Evolutionary conservation across 164 flowering plant species (phyloP), one percentile per base, ranked within the genome.

Genomic region (Malania oleifera): DNA sequence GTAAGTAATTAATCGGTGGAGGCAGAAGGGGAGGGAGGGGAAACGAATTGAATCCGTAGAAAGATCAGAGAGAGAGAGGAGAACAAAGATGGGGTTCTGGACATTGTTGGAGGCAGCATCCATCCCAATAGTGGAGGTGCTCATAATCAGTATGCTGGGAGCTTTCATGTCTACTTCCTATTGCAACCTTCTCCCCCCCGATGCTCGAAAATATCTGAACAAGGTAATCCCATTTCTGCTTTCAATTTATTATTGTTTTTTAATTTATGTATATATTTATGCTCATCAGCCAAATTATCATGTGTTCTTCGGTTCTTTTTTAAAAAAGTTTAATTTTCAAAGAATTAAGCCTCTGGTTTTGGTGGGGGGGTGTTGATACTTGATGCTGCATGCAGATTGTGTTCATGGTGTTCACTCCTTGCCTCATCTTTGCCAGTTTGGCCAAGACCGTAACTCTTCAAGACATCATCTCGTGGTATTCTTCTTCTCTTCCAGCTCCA

Each of bases 321-420:
- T 17, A 17, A 17, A 17, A 1, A 4, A 43, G 5, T 7, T 50
- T 7, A 50, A 23, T 3, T 2, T 11, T 23, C 8, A 23, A 10
- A n/a, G 6, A n/a, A 43, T 38, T 5, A 7, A 2, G 14, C 2
- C 5, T 47, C n/a, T n/a, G n/a, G n/a, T n/a, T n/a, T n/a, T n/a
- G n/a, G n/a, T n/a, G n/a, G n/a, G n/a, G n/a, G n/a, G n/a, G n/a
- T n/a, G n/a, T n/a, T n/a, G n/a, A n/a, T n/a, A n/a, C n/a, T n/a
- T n/a, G n/a, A n/a, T n/a, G n/a, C n/a, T n/a, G n/a, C n/a, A n/a
- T 73, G 80, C 86, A 95, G 99, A 63, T 91, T 27, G 97, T 91
- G 57, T 95, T 91, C 72, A 48, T 75, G 52, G 82, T 80, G 17
- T 91, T 95, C 69, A 85, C 87, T 31, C 99, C 99, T 0, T 56